A percentile compares a stretch with the other conserved stretches of the same genome.
Conservation (phyloP, 1,284 basidiomycete species). For the Stereum hirsutum region DNA sequence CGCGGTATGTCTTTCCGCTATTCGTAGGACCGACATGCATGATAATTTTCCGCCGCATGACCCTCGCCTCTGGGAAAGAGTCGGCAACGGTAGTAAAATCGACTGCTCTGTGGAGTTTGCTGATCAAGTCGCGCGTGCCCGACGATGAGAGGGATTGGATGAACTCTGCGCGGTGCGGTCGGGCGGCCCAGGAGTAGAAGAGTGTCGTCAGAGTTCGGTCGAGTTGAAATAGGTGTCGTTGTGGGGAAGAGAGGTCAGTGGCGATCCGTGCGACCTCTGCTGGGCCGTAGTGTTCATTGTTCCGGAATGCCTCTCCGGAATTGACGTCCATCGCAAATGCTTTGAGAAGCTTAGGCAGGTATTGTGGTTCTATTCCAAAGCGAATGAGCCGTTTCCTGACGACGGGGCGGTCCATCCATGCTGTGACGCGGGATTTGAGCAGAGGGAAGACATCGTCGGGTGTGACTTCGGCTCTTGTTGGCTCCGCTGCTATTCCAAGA, state of each 20-base stretch:
- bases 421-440: slow-evolving; percentile 11
- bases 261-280: slow-evolving; percentile 19
- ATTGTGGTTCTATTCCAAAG: slow-evolving; percentile 31
- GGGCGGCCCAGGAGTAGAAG: slow-evolving; percentile 42
- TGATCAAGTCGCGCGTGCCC: slow-evolving; percentile 26
- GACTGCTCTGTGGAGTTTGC: slow-evolving; percentile 5
- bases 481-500: no score
- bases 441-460: neutral
- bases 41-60: slow-evolving; percentile 64
- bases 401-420: slow-evolving; percentile 20
- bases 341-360: slow-evolving; percentile 25
- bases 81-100: slow-evolving; percentile 32
- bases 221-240: slow-evolving; percentile 14
- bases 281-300: slow-evolving; percentile 26
- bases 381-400: slow-evolving; percentile 24
- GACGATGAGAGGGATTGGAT: slow-evolving; percentile 17
- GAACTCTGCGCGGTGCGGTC: slow-evolving; percentile 18
- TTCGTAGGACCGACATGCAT: slow-evolving; percentile 98
- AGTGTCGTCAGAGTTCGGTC: slow-evolving; percentile 27
- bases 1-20: slow-evolving; percentile 94
- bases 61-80: slow-evolving; percentile 29
- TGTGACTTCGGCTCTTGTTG: no score
- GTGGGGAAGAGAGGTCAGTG: slow-evolving; percentile 14
- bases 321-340: slow-evolving; percentile 25
- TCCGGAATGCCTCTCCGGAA: slow-evolving; percentile 24